Base-by-base conservation (phyloP, 179 eudicot species). In the Amaranthus tricolor region DNA sequence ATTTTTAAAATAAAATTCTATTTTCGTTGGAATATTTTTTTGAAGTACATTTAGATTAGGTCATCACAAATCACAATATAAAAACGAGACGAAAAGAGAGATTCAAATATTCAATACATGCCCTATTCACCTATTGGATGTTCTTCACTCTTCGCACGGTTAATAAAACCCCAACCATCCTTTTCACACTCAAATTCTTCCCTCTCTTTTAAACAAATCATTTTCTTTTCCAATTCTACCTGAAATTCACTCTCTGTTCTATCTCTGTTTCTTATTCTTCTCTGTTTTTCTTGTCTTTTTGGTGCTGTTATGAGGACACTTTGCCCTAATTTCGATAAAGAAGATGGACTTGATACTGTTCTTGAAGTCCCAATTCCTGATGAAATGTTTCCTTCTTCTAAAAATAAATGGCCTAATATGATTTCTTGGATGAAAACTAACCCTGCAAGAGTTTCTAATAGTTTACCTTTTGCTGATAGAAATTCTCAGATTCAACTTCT, bases 351-450 rank as follows among this genome's bases (percentile, higher is more conserved):
- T 0, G 92, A 93, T 6, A 93, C 98, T 0, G 98, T 93, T 0
- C 89, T 90, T 0, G 98, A 93, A 76, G 94, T 93, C 7, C 96
- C 96, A 0, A 86, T 93, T 43, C 96, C 96, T 0, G 98, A 93
- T 40, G 96, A 90, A 52, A 89, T 82, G 85, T 85, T 88, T 43
- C 84, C 84, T 12, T 64, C 89, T 0, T 17, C 83, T 4, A 79
- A 72, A 58, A 77, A 77, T 61, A 83, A 82, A n/a, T 89, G 97
- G 97, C 90, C 86, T 7, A 79, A 81, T 71, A 86, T 92, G 89
- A 89, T 76, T 12, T 90, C 90, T 1, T 90, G 96, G 96, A 87
- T 87, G 74, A 90, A 81, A 75, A 71, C 91, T 0, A 72, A 72
- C 49, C 24, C 72, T 13, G 78, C 9, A 0, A 71, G 64, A 55